Base-by-base conservation (phyloP, 352 stramenopile genomes). In the Pythium brassicae region DNA sequence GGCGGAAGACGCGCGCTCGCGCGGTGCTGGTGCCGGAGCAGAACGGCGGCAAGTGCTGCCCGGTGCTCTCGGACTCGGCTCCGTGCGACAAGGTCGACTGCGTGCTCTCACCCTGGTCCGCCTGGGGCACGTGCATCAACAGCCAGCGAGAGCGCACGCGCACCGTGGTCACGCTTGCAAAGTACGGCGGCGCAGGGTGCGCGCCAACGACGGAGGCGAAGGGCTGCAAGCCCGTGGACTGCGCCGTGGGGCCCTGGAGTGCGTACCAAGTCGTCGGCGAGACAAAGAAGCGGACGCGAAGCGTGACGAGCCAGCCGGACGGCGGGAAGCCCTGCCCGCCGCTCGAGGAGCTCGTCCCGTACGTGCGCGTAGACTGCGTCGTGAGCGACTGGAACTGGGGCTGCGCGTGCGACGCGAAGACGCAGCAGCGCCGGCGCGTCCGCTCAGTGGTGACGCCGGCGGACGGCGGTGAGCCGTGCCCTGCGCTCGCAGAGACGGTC, bases 61-160 rank as follows among this genome's bases (percentile, higher is more conserved):
- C 68, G 19, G 9, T 55, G 11, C 56, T 78, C 9, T 46, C 35
- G 10, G 70, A 78, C 29, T 57, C 55, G 6, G 51, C 44, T 14
- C 0, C 53, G 12, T 86, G 78, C 39, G 69, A 78, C 50, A 66
- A 68, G 4, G 62, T 86, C 15, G 62, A 78, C 64, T 83, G 74
- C 35, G 65, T 66, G 19, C 59, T 82, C 8, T 70, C 61, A 15
- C 52, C 69, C 40, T 88, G 78, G 78, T 69, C 54, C 1, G 40
- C 56, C 22, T 84, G 65, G 64, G 67, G 68, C 22, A 45, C 58
- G 22, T 87, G 76, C 42, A 58, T 74, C 25, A 53, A 70, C 23
- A 57, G 57, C 37, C 61, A 69, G 27, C 74, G 73, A 53, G 66
- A 63, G 19, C 75, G 67, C 32, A 72, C 69, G 10, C 62, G 74